Evolutionary conservation across 2,329 filamentous ascomycete species (phyloP).

Genomic region (Aureobasidium mangrovei): DNA sequence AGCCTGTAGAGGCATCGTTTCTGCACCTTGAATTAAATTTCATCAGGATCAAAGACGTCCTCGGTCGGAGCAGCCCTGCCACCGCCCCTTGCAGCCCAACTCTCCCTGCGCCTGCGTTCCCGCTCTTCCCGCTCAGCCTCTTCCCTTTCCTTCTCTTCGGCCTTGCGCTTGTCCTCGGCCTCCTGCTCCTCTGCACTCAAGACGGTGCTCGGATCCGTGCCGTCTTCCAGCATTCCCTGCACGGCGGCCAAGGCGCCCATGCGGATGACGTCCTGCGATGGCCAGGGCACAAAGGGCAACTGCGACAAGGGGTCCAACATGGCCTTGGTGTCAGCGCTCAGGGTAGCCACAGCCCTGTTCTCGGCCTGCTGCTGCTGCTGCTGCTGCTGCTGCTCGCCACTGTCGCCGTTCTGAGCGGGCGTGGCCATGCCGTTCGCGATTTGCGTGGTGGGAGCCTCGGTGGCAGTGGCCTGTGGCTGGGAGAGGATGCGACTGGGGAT

Average conservation of each 20-base stretch:
- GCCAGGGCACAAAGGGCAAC: constrained; percentile 65
- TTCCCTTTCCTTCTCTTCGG: constrained; percentile 32
- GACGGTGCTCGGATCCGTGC: constrained; percentile 48
- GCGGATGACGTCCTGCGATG: constrained; percentile 59
- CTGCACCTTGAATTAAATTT: constrained; percentile 13
- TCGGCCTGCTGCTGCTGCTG: constrained; percentile 11
- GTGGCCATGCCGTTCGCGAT: constrained; percentile 27
- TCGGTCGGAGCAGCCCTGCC: constrained; percentile 15
- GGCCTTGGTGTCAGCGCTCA: constrained; percentile 29
- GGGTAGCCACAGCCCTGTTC: constrained; percentile 18
- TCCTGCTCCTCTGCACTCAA: constrained; percentile 37
- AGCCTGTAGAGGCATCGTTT: background rate
- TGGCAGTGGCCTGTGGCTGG: background rate
- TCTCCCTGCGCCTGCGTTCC: constrained; percentile 14
- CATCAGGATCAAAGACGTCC: constrained; percentile 30
- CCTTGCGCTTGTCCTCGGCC: constrained; percentile 25
- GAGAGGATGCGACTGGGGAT: background rate
- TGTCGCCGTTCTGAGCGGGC: constrained; percentile 16
- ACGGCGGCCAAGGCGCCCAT: constrained; percentile 55
- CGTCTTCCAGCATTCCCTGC: constrained; percentile 53
- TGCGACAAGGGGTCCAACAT: constrained; percentile 48
- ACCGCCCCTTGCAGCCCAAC: constrained; percentile 16
- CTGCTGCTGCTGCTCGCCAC: background rate
- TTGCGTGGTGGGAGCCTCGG: constrained; percentile 16
- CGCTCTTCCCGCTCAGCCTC: constrained; percentile 22